phyloP scores from a whole-genome alignment of 108 stramenopile species.

The Skeletonema grethae region DNA sequence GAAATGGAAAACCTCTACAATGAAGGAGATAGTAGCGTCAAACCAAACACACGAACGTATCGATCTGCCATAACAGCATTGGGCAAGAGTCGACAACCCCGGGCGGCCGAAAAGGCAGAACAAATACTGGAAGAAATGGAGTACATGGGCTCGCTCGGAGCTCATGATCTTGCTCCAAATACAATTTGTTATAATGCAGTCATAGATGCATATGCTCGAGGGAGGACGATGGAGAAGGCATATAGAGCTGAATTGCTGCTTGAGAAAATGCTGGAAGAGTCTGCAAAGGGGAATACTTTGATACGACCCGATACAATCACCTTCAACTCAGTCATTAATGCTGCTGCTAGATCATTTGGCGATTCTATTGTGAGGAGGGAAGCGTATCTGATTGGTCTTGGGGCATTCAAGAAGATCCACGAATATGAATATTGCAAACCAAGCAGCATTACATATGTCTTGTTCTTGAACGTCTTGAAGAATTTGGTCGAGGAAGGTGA shows the following conservation, averaged over 20 bases:
- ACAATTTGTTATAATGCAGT: conserved; percentile 69
- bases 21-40: conserved; percentile 57
- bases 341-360: conserved; percentile 35
- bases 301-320: conserved; percentile 66
- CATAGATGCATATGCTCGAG: conserved; percentile 59
- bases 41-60: conserved; percentile 60
- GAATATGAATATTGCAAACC: conserved; percentile 36
- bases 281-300: conserved; percentile 27
- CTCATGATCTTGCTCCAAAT: conserved; percentile 50
- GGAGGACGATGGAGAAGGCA: conserved; percentile 53
- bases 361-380: conserved; percentile 31
- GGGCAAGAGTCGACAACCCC: conserved; percentile 28
- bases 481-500: conserved; percentile 35
- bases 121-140: conserved; percentile 62
- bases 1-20: conserved; percentile 65
- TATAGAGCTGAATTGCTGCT: conserved; percentile 45
- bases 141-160: conserved; percentile 31
- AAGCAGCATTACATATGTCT: conserved; percentile 32
- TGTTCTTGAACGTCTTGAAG: conserved; percentile 31
- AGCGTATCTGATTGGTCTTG: conserved; percentile 32
- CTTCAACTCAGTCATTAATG: conserved; percentile 74
- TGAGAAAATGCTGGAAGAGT: conserved; percentile 49
- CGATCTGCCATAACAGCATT: conserved; percentile 35
- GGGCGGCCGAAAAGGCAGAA: conserved; percentile 40
- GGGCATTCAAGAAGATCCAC: conserved; percentile 33